Conservation (phyloP, 2,329 filamentous ascomycete genomes). For the Scleromitrula shiraiana region DNA sequence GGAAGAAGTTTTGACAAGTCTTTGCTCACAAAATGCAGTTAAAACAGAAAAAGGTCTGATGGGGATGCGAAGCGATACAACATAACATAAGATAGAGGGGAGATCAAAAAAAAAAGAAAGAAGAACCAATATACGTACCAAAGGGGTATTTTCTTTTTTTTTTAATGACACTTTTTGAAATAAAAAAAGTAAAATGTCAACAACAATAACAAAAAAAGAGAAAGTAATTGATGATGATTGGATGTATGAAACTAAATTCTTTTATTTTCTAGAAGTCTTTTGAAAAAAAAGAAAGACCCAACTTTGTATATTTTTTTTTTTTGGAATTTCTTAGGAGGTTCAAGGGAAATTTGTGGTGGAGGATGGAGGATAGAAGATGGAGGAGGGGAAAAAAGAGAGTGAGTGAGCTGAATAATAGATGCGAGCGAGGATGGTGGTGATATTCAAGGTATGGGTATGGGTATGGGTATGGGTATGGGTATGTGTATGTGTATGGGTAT, state of each 20-base stretch:
- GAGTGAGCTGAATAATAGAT: neutral
- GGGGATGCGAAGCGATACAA: neutral
- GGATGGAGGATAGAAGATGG: neutral
- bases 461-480: neutral
- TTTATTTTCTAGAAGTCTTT: neutral
- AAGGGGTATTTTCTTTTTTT: neutral
- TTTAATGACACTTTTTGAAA: no score
- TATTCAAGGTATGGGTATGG: neutral
- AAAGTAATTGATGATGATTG: neutral
- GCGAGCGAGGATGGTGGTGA: neutral
- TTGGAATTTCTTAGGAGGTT: neutral
- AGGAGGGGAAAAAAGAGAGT: neutral
- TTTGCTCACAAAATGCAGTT: neutral
- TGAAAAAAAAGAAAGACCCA: neutral
- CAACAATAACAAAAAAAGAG: neutral
- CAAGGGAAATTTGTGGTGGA: neutral
- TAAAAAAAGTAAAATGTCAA: no score
- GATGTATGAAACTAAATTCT: neutral
- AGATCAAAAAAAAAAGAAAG: neutral
- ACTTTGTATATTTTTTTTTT: neutral
- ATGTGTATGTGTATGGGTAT: neutral
- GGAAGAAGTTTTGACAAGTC: neutral
- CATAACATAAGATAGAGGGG: neutral
- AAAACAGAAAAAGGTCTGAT: neutral
- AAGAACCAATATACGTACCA: conserved; percentile 1